Conservation (phyloP, 2,329 filamentous ascomycete species). For the Colletotrichum costaricense region DNA sequence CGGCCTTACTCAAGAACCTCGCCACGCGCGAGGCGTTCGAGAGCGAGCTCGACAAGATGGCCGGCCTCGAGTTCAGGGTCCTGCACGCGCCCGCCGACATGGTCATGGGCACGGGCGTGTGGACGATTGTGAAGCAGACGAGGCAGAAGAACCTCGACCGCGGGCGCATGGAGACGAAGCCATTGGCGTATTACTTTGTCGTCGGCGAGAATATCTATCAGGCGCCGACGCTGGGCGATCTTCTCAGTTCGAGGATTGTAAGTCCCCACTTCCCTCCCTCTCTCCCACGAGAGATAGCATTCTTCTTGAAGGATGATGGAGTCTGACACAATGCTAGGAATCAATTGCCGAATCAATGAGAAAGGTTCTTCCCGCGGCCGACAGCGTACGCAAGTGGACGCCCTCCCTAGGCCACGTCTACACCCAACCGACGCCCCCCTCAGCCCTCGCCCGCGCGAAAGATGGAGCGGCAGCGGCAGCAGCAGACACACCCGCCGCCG, state of each 20-base stretch:
- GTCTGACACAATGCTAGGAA: conserved; percentile 23
- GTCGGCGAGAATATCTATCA: conserved; percentile 75
- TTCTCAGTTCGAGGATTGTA: conserved; percentile 70
- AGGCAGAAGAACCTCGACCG: conserved; percentile 65
- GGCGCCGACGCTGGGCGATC: conserved; percentile 70
- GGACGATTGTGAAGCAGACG: conserved; percentile 77
- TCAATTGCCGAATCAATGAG: conserved; percentile 54
- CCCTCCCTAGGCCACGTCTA: conserved; percentile 66
- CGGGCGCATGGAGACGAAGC: conserved; percentile 66
- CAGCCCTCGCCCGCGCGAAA: conserved; percentile 44
- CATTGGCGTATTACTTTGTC: conserved; percentile 72
- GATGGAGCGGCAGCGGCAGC: conserved; percentile 43
- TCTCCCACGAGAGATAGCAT: background rate
- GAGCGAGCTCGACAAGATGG: conserved; percentile 71
- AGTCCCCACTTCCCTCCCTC: conserved; percentile 36
- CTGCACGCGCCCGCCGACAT: conserved; percentile 74
- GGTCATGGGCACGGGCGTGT: conserved; percentile 73
- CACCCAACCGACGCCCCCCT: conserved; percentile 47
- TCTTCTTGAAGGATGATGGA: background rate
- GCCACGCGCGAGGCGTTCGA: conserved; percentile 73
- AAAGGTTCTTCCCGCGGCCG: conserved; percentile 62
- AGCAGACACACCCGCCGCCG: conserved; percentile 57
- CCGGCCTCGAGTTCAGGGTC: conserved; percentile 74
- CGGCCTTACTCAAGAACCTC: conserved; percentile 66
- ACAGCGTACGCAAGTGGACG: conserved; percentile 64